Percentiles rank a stretch among this genome's conserved stretches.
Conservation (phyloP, 2,329 filamentous ascomycete genomes). For the Coniosporium tulheliwenetii region DNA sequence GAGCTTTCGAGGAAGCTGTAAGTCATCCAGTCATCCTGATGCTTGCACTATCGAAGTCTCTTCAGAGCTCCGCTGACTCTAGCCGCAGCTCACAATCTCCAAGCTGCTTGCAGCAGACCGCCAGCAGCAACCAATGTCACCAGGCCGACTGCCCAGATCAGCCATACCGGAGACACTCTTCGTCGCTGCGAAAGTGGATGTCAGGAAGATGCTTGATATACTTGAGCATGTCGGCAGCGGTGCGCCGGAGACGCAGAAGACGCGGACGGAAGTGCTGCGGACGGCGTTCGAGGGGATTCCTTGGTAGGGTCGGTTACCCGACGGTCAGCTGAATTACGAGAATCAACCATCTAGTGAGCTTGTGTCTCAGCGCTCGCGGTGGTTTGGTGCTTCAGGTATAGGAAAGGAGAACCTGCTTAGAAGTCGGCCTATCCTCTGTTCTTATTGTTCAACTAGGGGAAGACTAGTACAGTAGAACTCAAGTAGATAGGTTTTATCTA, state of each 20-base stretch:
- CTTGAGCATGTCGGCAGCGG: constrained; percentile 26
- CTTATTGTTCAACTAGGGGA: too few relatives aligned
- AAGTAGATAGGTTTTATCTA: too few relatives aligned
- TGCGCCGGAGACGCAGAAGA: constrained; percentile 31
- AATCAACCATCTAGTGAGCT: too few relatives aligned
- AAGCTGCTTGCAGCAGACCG: constrained; percentile 3
- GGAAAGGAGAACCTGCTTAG: too few relatives aligned
- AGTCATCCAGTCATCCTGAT: constrained; percentile 35
- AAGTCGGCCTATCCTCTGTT: too few relatives aligned
- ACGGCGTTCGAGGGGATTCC: constrained; percentile 25
- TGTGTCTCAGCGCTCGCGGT: too few relatives aligned
- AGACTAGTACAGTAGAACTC: too few relatives aligned
- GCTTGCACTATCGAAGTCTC: constrained; percentile 6
- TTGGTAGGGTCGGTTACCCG: background rate
- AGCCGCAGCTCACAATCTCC: constrained; percentile 6
- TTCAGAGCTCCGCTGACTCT: constrained; percentile 5
- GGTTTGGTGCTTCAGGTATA: too few relatives aligned
- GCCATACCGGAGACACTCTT: constrained; percentile 14
- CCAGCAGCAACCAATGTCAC: background rate
- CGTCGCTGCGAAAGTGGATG: constrained; percentile 25
- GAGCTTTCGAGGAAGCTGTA: constrained; percentile 64
- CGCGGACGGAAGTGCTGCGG: constrained; percentile 28
- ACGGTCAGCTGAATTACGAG: too few relatives aligned
- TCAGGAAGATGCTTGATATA: constrained; percentile 27
- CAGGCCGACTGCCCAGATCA: background rate